Percentiles rank a stretch among this genome's conserved stretches.
phyloP scores from a whole-genome alignment of 768 basidiomycete species.

The Lyophyllum semitale region DNA sequence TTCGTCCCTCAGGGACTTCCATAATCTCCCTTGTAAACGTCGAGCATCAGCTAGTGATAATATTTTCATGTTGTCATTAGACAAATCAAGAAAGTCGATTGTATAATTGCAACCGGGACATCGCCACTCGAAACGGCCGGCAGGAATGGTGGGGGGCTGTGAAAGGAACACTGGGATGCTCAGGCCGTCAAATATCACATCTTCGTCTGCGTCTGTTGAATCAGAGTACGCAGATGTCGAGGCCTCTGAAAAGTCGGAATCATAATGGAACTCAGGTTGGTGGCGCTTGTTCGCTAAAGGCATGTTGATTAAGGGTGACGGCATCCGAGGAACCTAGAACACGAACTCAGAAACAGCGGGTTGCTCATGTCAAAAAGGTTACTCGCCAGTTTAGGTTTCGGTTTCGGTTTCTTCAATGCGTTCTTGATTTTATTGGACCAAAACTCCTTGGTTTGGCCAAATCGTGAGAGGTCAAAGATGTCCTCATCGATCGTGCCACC shows the following conservation, averaged over 20 bases:
- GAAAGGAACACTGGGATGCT: constrained; percentile 38
- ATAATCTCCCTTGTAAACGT: constrained; percentile 31
- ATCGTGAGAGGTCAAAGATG: constrained; percentile 26
- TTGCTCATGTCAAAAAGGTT: background rate
- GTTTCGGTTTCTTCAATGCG: constrained; percentile 9
- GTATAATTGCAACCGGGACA: constrained; percentile 51
- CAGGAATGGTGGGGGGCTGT: constrained; percentile 38
- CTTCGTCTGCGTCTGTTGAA: constrained; percentile 30
- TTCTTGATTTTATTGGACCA: constrained; percentile 30
- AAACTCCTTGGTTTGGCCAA: constrained; percentile 28
- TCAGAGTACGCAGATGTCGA: constrained; percentile 48
- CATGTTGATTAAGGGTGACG: background rate
- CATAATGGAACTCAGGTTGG: constrained; percentile 36
- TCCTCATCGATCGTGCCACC: constrained; percentile 19
- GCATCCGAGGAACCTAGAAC: background rate
- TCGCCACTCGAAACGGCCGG: constrained; percentile 50
- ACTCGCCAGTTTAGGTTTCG: constrained; percentile 6
- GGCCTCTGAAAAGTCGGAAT: constrained; percentile 58
- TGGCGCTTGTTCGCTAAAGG: background rate
- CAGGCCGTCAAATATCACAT: constrained; percentile 16
- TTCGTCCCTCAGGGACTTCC: constrained; percentile 37
- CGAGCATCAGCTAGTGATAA: constrained; percentile 21
- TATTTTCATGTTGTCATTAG: constrained; percentile 28
- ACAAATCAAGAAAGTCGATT: constrained; percentile 48
- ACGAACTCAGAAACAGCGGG: background rate